Evolutionary conservation across 306 rosid genomes (phyloP).

Genomic region (Sindora glabra): DNA sequence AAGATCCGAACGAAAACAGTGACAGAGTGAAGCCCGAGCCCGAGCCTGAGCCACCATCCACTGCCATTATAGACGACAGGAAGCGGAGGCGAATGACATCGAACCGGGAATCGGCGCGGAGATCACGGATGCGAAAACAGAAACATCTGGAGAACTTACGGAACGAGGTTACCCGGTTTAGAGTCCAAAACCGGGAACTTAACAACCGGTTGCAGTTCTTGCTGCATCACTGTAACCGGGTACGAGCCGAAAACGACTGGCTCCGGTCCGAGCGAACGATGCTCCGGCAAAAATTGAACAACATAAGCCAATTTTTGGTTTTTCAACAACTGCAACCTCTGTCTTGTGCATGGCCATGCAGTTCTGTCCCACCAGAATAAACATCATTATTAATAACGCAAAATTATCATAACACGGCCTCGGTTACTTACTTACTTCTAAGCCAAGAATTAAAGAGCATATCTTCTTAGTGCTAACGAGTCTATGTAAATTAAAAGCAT

Average conservation of each 20-base stretch:
- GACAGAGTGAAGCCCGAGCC: constrained; percentile 11
- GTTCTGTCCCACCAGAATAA: constrained; percentile 31
- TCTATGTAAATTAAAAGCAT: constrained; percentile 24
- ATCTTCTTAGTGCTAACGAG: constrained; percentile 3
- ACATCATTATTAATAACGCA: constrained; percentile 26
- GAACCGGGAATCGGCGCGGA: constrained; percentile 88
- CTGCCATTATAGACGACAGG: constrained; percentile 41
- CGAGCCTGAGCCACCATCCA: constrained; percentile 4
- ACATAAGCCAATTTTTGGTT: constrained; percentile 41
- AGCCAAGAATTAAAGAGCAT: constrained; percentile 11
- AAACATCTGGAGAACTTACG: constrained; percentile 74
- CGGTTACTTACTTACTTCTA: constrained; percentile 16
- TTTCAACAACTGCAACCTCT: constrained; percentile 44
- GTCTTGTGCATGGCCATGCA: constrained; percentile 58
- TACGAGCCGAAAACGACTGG: constrained; percentile 48
- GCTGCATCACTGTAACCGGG: constrained; percentile 23
- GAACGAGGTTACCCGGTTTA: constrained; percentile 61
- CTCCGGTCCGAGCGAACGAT: constrained; percentile 45
- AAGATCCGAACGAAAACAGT: constrained; percentile 28
- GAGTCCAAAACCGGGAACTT: constrained; percentile 59
- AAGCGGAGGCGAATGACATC: constrained; percentile 77
- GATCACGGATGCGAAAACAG: constrained; percentile 91
- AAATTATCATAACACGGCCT: constrained; percentile 16
- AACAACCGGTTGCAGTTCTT: constrained; percentile 44
- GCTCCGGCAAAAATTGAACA: constrained; percentile 44